A percentile compares a stretch with the other conserved stretches of the same genome.
These are phyloP conservation scores for Marsdenia floribunda DNA, from an alignment of 257 asterid species.

Conservation along the genomic window DNA sequence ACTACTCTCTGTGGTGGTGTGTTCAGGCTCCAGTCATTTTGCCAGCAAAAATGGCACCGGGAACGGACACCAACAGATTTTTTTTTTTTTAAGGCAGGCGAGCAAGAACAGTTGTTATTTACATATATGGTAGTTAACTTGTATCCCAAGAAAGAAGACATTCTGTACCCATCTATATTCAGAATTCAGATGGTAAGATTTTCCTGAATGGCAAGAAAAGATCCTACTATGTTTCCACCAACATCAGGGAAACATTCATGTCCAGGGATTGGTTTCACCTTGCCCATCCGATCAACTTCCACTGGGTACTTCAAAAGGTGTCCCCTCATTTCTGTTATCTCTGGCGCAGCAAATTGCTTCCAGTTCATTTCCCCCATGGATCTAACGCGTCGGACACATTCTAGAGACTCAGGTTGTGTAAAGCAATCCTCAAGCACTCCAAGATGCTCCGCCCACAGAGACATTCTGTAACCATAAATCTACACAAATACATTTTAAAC, in stretches of 20 bases:
- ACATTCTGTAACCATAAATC: constrained; percentile 94
- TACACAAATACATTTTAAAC: constrained; percentile 27
- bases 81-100: too few relatives aligned
- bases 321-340: constrained; percentile 75
- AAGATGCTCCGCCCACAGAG: constrained; percentile 96
- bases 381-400: constrained; percentile 76
- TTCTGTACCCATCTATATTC: too few relatives aligned
- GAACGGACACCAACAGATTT: too few relatives aligned
- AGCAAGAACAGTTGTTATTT: too few relatives aligned
- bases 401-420: constrained; percentile 72
- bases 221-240: constrained; percentile 81
- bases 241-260: constrained; percentile 84
- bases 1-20: too few relatives aligned
- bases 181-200: constrained; percentile 61
- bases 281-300: constrained; percentile 75
- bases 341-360: constrained; percentile 63
- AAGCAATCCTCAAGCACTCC: constrained; percentile 83
- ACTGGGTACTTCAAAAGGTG: constrained; percentile 90
- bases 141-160: neutral
- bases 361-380: constrained; percentile 80
- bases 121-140: neutral
- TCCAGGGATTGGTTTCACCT: constrained; percentile 68
- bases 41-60: too few relatives aligned
- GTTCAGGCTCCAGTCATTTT: too few relatives aligned
- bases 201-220: constrained; percentile 84